These are phyloP conservation scores for Citrus glauca DNA, from an alignment of 345 rosid species.

Conservation along the genomic window DNA sequence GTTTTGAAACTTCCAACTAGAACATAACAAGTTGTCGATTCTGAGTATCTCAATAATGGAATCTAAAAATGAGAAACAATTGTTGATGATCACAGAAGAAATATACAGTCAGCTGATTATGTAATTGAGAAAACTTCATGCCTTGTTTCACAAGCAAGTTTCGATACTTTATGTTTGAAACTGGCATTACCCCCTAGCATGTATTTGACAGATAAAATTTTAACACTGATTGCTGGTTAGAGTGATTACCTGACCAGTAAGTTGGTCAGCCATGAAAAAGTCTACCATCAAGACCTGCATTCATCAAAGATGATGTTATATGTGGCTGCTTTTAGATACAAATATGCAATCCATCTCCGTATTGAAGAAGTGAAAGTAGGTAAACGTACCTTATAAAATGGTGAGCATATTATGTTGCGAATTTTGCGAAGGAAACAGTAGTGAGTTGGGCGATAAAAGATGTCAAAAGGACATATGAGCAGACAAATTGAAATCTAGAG, in stretches of 20 bases:
- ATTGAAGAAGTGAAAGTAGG: neutral
- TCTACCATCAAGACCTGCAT: slow-evolving; percentile 85
- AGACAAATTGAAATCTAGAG: slow-evolving; percentile 54
- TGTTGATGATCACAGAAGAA: neutral
- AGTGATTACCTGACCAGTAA: slow-evolving; percentile 77
- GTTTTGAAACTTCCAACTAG: slow-evolving; percentile 67
- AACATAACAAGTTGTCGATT: slow-evolving; percentile 80
- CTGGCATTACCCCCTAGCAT: neutral
- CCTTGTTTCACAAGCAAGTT: neutral
- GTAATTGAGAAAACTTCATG: neutral
- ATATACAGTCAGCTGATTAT: neutral
- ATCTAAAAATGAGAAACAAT: slow-evolving; percentile 34
- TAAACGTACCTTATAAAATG: slow-evolving; percentile 65
- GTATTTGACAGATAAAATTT: neutral
- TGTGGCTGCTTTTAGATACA: neutral
- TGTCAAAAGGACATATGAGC: slow-evolving; percentile 72
- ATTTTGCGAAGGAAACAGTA: slow-evolving; percentile 70
- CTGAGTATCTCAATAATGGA: slow-evolving; percentile 77
- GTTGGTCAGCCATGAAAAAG: slow-evolving; percentile 98
- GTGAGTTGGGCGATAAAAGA: slow-evolving; percentile 79
- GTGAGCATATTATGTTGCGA: slow-evolving; percentile 75
- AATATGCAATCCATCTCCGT: neutral
- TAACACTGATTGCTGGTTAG: neutral
- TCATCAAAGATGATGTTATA: neutral
- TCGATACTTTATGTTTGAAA: neutral